Evolutionary conservation across 2,329 filamentous ascomycete species (phyloP).

Genomic region (Endothia cerciana): DNA sequence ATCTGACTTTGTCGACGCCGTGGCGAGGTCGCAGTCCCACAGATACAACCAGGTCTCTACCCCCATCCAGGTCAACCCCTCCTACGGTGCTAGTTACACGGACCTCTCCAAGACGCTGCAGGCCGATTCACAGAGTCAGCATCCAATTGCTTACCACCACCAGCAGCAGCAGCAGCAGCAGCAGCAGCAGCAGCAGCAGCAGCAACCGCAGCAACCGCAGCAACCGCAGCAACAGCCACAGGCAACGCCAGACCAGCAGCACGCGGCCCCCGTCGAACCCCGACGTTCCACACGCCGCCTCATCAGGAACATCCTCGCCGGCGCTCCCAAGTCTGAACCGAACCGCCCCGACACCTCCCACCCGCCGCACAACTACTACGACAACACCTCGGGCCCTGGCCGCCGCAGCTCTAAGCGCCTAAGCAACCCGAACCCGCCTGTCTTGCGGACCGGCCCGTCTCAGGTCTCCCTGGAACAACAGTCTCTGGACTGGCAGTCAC

Average conservation of each 20-base stretch:
- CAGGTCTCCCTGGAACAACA: constrained; percentile 44
- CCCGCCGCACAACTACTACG: constrained; percentile 46
- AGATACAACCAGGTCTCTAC: constrained; percentile 44
- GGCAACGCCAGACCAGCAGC: constrained; percentile 35
- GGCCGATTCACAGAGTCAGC: constrained; percentile 15
- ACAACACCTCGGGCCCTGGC: constrained; percentile 52
- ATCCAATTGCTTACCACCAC: constrained; percentile 23
- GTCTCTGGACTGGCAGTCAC: constrained; percentile 40
- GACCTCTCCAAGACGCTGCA: constrained; percentile 25
- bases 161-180: constrained; percentile 25
- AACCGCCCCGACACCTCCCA: constrained; percentile 35
- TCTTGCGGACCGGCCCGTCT: constrained; percentile 47
- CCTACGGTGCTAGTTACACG: constrained; percentile 27
- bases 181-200: constrained; percentile 32
- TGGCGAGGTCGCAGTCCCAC: constrained; percentile 57
- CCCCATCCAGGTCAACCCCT: constrained; percentile 30
- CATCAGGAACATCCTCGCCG: constrained; percentile 58
- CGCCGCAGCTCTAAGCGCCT: constrained; percentile 62
- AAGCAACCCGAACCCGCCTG: constrained; percentile 49
- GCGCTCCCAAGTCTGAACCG: constrained; percentile 38
- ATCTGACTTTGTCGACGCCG: constrained; percentile 51
- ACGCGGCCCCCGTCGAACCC: constrained; percentile 40
- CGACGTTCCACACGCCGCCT: constrained; percentile 58
- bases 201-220: constrained; percentile 32
- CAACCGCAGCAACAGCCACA: constrained; percentile 36